These are phyloP conservation scores for Whalleya microplaca DNA, from an alignment of 2,329 filamentous ascomycete genomes.

Conservation along the genomic window DNA sequence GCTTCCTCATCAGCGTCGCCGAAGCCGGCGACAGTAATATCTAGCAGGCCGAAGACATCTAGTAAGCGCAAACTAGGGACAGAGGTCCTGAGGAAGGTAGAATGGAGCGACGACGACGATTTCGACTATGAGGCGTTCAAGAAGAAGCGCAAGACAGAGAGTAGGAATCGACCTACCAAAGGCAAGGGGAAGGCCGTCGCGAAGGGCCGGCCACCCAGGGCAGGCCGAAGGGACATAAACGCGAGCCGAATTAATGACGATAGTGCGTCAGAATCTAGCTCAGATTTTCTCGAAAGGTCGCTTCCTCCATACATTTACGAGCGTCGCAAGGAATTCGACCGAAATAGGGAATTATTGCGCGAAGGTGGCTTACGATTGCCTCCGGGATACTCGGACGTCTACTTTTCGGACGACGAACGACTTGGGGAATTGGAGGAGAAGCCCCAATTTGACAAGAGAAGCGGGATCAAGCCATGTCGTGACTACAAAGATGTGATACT, in stretches of 20 bases:
- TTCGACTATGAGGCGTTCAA: slow-evolving; percentile 22
- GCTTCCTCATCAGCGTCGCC: slow-evolving; percentile 25
- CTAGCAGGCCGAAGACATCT: slow-evolving; percentile 6
- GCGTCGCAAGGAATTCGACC: slow-evolving; percentile 72
- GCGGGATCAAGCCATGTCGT: slow-evolving; percentile 65
- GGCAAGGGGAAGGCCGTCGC: slow-evolving; percentile 25
- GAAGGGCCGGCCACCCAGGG: slow-evolving; percentile 17
- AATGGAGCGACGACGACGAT: slow-evolving; percentile 37
- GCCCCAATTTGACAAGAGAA: slow-evolving; percentile 64
- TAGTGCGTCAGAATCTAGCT: slow-evolving; percentile 42
- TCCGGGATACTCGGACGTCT: slow-evolving; percentile 74
- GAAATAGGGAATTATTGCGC: slow-evolving; percentile 59
- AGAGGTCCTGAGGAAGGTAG: slow-evolving; percentile 14
- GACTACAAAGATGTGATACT: slow-evolving; percentile 77
- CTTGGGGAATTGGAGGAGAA: slow-evolving; percentile 67
- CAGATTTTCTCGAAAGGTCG: slow-evolving; percentile 52
- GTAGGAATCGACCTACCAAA: slow-evolving; percentile 19
- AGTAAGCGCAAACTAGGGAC: slow-evolving; percentile 31
- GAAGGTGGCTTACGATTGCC: slow-evolving; percentile 75
- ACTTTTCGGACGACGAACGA: slow-evolving; percentile 73
- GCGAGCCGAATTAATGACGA: slow-evolving; percentile 32
- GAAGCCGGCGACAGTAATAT: slow-evolving; percentile 2
- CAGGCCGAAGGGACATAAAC: slow-evolving; percentile 10
- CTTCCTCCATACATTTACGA: slow-evolving; percentile 75
- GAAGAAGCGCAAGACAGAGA: slow-evolving; percentile 27